phyloP scores from a whole-genome alignment of 83 land plant species.

The Picea engelmannii region DNA sequence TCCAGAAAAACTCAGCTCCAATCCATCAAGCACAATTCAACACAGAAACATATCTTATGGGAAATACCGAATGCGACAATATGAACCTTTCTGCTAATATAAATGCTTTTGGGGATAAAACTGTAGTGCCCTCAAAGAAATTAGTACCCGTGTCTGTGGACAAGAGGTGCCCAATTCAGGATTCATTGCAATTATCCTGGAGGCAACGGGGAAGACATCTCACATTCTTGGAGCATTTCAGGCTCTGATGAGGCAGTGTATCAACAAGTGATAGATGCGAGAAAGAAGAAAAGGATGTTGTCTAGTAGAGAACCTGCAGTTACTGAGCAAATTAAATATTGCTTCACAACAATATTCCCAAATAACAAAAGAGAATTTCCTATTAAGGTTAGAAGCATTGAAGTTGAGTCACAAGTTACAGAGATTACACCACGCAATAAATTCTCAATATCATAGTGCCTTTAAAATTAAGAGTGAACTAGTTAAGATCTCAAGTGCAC shows the following conservation, averaged over 20 bases:
- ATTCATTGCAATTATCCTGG: slow-evolving; percentile 1
- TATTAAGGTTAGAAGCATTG: too few relatives aligned
- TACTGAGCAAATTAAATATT: too few relatives aligned
- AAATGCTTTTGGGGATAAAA: neutral
- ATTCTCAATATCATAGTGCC: too few relatives aligned
- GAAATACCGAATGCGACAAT: neutral
- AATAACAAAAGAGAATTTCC: too few relatives aligned
- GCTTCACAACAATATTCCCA: too few relatives aligned
- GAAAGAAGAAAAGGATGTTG: slow-evolving; percentile 47
- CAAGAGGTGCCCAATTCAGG: slow-evolving; percentile 7
- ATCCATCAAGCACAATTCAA: neutral
- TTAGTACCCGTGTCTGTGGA: neutral
- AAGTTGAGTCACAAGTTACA: too few relatives aligned
- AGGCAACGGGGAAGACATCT: neutral
- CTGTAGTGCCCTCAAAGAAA: neutral
- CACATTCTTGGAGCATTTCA: neutral
- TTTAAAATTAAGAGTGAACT: too few relatives aligned
- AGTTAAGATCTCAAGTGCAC: too few relatives aligned
- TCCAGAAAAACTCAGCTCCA: too few relatives aligned
- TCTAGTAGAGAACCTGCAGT: slow-evolving; percentile 40
- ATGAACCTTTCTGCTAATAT: neutral
- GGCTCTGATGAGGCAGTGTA: slow-evolving; percentile 34
- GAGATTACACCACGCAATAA: too few relatives aligned
- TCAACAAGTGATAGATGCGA: slow-evolving; percentile 30
- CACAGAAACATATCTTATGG: neutral